Evolutionary conservation across 352 stramenopile species (phyloP).

Genomic region (Phytophthora tentaculata): DNA sequence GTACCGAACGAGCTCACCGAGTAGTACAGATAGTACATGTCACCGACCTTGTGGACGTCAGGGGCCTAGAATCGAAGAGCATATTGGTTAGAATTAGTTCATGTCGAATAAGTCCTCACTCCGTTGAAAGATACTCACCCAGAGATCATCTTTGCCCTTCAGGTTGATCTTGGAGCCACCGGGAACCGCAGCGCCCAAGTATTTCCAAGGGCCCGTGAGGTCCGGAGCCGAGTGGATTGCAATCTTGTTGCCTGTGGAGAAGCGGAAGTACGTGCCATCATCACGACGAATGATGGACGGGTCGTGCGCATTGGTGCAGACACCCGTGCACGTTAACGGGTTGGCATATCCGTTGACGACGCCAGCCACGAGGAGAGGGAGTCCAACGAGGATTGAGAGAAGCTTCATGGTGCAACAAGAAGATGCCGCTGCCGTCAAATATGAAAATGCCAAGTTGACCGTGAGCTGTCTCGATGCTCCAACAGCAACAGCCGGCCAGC

Average conservation of each 20-base stretch:
- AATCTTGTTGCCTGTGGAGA: slow-evolving; percentile 61
- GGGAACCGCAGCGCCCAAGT: slow-evolving; percentile 48
- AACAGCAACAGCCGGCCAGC: neutral
- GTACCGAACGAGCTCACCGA: slow-evolving; percentile 57
- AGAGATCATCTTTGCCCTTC: slow-evolving; percentile 52
- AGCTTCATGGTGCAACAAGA: slow-evolving; percentile 18
- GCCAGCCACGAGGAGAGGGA: slow-evolving; percentile 18
- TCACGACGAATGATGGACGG: slow-evolving; percentile 54
- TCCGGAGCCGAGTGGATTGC: slow-evolving; percentile 51
- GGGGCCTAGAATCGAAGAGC: slow-evolving; percentile 29
- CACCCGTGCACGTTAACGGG: slow-evolving; percentile 29
- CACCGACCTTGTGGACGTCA: slow-evolving; percentile 50
- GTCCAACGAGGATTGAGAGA: slow-evolving; percentile 19
- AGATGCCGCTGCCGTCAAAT: slow-evolving; percentile 1
- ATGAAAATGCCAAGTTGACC: slow-evolving; percentile 3
- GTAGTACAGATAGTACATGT: slow-evolving; percentile 68
- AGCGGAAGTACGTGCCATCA: slow-evolving; percentile 64
- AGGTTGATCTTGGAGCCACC: slow-evolving; percentile 53
- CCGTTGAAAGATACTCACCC: slow-evolving; percentile 23
- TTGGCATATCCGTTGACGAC: slow-evolving; percentile 30
- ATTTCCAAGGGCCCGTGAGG: slow-evolving; percentile 51
- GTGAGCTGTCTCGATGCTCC: neutral
- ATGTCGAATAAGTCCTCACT: neutral
- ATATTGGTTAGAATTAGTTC: neutral
- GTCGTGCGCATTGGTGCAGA: slow-evolving; percentile 54